These are phyloP conservation scores for Trichopus zeylanicus DNA, from an alignment of 116 monocot genomes.

Conservation along the genomic window DNA sequence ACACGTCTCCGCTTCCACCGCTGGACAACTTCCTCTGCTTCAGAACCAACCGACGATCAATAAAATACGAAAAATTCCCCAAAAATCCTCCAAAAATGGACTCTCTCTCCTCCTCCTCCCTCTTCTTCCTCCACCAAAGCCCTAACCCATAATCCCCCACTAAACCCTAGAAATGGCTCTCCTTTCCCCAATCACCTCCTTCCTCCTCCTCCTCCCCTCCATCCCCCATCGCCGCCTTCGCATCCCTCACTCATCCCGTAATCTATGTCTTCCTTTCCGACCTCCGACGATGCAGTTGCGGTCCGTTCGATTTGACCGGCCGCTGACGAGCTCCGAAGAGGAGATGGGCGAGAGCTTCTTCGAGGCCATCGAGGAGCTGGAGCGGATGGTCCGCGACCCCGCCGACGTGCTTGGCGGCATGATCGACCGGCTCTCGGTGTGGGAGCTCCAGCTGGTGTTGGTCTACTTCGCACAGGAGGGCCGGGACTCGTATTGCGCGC, in stretches of 20 bases:
- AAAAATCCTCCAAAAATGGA: too few species aligned
- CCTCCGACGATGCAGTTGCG: not conserved
- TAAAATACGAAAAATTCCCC: too few species aligned
- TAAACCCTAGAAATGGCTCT: too few species aligned
- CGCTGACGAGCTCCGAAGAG: constrained; percentile 24
- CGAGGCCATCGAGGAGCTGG: constrained; percentile 70
- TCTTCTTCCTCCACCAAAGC: too few species aligned
- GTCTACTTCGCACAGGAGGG: constrained; percentile 94
- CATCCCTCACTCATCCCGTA: too few species aligned
- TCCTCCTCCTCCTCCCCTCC: constrained; percentile 14
- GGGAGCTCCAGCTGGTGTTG: constrained; percentile 83
- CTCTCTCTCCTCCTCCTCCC: too few species aligned
- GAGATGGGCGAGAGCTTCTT: constrained; percentile 57
- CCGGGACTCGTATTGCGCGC: constrained; percentile 78
- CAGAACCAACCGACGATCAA: too few species aligned
- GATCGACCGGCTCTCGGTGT: constrained; percentile 55
- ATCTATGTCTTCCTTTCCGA: not conserved
- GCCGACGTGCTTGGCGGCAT: constrained; percentile 59
- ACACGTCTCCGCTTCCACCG: too few species aligned
- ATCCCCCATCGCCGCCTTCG: constrained; percentile 7
- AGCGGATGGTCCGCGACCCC: constrained; percentile 67
- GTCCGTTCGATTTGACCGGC: constrained; percentile 32
- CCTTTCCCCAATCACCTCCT: constrained; percentile 8
- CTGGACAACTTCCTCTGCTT: too few species aligned
- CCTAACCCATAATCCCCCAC: too few species aligned